Base-by-base conservation (phyloP, 495 filamentous ascomycete species). In the Penicillium psychrofluorescens region DNA sequence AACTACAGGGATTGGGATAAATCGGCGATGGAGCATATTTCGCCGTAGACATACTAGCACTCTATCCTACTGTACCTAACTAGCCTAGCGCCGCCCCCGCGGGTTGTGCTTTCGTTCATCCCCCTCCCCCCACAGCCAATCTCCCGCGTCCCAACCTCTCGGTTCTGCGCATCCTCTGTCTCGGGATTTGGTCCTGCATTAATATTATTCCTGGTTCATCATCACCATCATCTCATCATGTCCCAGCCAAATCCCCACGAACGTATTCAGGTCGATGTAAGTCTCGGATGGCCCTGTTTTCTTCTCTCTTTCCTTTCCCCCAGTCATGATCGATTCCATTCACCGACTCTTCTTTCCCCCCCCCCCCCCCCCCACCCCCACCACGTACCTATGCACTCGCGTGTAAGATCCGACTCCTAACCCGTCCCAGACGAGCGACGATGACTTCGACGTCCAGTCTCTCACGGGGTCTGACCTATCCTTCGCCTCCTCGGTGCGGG, bases 1-100 rank as follows among this genome's bases (percentile, higher is more conserved):
- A 89, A 60, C 66, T 95, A 36, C 68, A 67, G 39, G 62, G 55
- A 27, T 52, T 71, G 46, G 61, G 51, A 36, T 65, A 43, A 55
- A 22, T 6, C 3, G 22, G 22, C 6, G 22, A 4, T 22, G 22
- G 22, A 22, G 3, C 2, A 4, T 22, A 22, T 22, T 22, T 22
- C 3, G 22, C 22, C 22, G 22, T 6, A 22, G 15, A 16, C 15
- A 1, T 16, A 4, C 15, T 16, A 16, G 1, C 4, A 16, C 15
- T 16, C 15, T 4, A 1, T 16, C 1, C 15, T 16, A 22, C 22
- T 22, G 6, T 22, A 22, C 22, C 22, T 22, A 22, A 22, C 22
- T 4, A 3, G 22, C 3, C 22, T 22, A 22, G 22, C 22, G 22
- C 22, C 22, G 2, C 22, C 4, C 4, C 22, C 22, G 6, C n/a